Percentiles rank a stretch among this genome's conserved stretches.
Conservation (phyloP, 805 yeast species). For the Saccharomycopsis fibuligera region DNA sequence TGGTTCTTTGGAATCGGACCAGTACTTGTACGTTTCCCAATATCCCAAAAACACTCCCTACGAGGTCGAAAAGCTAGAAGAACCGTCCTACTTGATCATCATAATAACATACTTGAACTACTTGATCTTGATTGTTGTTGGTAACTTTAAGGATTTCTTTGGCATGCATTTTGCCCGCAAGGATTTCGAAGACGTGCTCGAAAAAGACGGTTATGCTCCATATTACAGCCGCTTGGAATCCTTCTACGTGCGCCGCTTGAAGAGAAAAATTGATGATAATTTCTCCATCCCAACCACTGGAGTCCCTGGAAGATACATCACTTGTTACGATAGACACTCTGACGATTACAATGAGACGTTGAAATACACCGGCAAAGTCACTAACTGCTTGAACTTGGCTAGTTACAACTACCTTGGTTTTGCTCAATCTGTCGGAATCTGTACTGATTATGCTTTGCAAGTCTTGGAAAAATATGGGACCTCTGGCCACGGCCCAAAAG, state of each 20-base stretch:
- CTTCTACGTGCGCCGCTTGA: conserved; percentile 88
- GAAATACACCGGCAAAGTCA: conserved; percentile 67
- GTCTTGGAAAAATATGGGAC: conserved; percentile 67
- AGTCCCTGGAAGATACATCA: conserved; percentile 90
- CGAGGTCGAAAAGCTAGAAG: conserved; percentile 42
- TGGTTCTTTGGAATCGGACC: conserved; percentile 41
- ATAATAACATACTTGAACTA: conserved; percentile 82
- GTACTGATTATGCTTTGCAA: conserved; percentile 72
- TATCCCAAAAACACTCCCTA: conserved; percentile 39
- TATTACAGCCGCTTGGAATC: conserved; percentile 91
- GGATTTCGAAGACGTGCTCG: conserved; percentile 59
- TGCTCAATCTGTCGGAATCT: conserved; percentile 89
- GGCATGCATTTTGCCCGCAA: conserved; percentile 69
- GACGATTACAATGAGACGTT: conserved; percentile 58
- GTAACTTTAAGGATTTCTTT: conserved; percentile 84
- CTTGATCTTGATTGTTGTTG: conserved; percentile 76
- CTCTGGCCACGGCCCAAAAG: conserved; percentile 72
- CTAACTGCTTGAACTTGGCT: conserved; percentile 76
- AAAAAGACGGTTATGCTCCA: conserved; percentile 89
- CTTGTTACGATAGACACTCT: conserved; percentile 74
- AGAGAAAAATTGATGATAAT: conserved; percentile 86
- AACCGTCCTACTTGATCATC: conserved; percentile 78
- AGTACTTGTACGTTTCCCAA: conserved; percentile 42
- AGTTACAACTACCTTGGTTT: conserved; percentile 94
- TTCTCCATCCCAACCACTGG: conserved; percentile 96